Evolutionary conservation across 2,329 filamentous ascomycete species (phyloP), one percentile per base, ranked within the genome.

Genomic region (Phaeomoniella chlamydospora): DNA sequence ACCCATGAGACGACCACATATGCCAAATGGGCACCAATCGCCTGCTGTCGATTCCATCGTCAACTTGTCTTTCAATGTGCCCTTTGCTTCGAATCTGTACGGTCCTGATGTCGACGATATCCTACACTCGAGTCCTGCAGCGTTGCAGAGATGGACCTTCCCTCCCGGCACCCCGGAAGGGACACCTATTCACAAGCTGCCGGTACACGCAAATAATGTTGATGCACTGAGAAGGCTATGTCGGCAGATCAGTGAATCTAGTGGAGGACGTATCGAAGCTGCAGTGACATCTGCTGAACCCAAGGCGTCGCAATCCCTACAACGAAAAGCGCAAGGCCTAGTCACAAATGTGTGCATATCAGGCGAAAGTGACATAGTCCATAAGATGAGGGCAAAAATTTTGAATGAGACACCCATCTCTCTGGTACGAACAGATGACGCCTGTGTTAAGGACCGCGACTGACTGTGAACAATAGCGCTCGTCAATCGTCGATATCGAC

Each of bases 61-160:
- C 59, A 85, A 92, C 59, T 80, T 94, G 57, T 88, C 85, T 45
- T 96, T 98, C 76, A 96, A 94, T 56, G 81, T 98, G 34, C 90
- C 90, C 41, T 94, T 96, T 62, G 79, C 86, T 48, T 93, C 84
- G 44, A 88, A 88, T 51, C 76, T 98, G 42, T 74, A 83, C 43
- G 90, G 90, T 19, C 90, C 90, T 44, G 86, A 96, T 52, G 81
- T 81, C 47, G 86, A 94, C 58, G 87, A 96, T 59, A 84, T 98
- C 50, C 73, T 96, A 41, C 88, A 94, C 62, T 86, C 88, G 44
- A 94, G 83, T 44, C 75, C 77, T 39, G 82, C 85, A 48, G 87
- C 88, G 41, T 77, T 93, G 45, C 73, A 88, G 46, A 77, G 84
- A 56, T 98, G 90, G 90, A 90, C 85, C 35, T 88, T 94, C 58